These are phyloP conservation scores for Trichophyton schoenleinii DNA, from an alignment of 2,329 filamentous ascomycete species.

Conservation along the genomic window DNA sequence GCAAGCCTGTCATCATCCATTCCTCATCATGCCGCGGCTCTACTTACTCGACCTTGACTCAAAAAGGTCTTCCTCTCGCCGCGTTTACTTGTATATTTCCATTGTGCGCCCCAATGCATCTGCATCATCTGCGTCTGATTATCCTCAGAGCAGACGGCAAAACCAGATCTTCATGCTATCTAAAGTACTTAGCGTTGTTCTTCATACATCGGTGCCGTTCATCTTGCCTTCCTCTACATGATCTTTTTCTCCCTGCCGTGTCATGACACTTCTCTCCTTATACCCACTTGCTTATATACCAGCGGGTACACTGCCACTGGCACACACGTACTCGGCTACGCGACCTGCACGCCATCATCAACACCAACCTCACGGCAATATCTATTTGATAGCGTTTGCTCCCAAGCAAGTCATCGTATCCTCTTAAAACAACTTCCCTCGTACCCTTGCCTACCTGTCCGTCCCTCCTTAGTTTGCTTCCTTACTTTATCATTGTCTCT, in stretches of 20 bases:
- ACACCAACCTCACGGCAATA: not conserved
- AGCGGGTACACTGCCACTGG: too few species aligned
- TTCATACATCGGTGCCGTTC: not conserved
- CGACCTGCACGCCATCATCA: too few species aligned
- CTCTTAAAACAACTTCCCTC: not conserved
- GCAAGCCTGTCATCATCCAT: not conserved
- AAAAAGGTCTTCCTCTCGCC: too few species aligned
- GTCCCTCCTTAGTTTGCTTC: not conserved
- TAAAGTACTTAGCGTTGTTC: not conserved
- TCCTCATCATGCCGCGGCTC: not conserved
- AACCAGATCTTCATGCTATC: not conserved
- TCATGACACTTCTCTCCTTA: too few species aligned
- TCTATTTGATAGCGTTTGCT: slow-evolving; percentile 1
- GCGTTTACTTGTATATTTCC: not conserved
- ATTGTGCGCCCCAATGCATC: not conserved
- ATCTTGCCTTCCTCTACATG: not conserved
- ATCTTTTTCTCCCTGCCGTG: not conserved
- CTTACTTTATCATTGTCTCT: not conserved
- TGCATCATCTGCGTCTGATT: not conserved
- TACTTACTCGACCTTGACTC: too few species aligned
- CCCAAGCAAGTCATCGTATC: not conserved
- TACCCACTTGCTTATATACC: too few species aligned
- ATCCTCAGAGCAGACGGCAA: not conserved
- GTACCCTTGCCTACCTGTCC: not conserved
- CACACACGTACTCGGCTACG: too few species aligned